Percentiles rank a stretch among this genome's conserved stretches.
phyloP scores from a whole-genome alignment of 2,329 filamentous ascomycete genomes.

The Penicillium sclerotigenum region DNA sequence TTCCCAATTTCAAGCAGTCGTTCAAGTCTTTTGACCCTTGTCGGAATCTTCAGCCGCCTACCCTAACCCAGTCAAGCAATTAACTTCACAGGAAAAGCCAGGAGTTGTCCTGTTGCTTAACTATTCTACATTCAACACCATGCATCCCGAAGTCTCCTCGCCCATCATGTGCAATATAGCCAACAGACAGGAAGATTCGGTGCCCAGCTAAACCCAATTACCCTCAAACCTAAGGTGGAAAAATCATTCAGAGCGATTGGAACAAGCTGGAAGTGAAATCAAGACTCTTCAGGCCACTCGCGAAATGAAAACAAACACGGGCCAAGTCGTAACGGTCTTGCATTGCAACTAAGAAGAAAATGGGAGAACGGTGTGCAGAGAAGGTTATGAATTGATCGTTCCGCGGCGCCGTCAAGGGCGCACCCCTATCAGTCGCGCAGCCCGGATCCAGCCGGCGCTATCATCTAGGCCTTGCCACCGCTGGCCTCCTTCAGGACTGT shows the following conservation, averaged over 20 bases:
- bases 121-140: constrained; percentile 1
- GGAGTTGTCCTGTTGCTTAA: neutral
- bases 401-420: constrained; percentile 23
- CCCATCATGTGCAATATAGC: neutral
- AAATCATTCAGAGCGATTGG: neutral
- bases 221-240: neutral
- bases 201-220: neutral
- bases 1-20: neutral
- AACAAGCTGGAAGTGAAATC: constrained; percentile 17
- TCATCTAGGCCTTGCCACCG: constrained; percentile 42
- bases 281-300: constrained; percentile 7
- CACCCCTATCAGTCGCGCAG: constrained; percentile 27
- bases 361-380: constrained; percentile 29
- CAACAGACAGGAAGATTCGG: neutral
- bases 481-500: constrained; percentile 39
- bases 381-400: constrained; percentile 30
- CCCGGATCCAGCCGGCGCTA: constrained; percentile 37
- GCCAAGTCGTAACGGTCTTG: constrained; percentile 38
- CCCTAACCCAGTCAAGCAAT: neutral
- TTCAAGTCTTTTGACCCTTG: neutral
- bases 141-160: neutral
- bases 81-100: neutral
- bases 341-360: constrained; percentile 36
- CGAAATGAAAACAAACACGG: constrained; percentile 18
- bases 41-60: constrained; percentile 5